These are phyloP conservation scores for Trichosporon asahii DNA, from an alignment of 1,284 basidiomycete species.

Conservation along the genomic window DNA sequence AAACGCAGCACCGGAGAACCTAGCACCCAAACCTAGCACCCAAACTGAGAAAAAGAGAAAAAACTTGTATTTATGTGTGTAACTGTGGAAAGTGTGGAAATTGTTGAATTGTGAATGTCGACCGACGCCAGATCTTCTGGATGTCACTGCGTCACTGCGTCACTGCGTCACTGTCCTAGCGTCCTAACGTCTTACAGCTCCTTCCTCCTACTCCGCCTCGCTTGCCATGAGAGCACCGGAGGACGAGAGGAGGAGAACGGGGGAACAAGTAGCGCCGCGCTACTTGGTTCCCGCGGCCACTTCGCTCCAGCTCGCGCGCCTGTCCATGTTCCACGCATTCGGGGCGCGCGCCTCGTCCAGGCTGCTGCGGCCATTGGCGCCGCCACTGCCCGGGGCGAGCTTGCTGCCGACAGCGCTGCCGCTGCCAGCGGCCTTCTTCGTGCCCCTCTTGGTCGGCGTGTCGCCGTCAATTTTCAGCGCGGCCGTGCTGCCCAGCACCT, in stretches of 20 bases:
- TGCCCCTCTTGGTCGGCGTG: background rate
- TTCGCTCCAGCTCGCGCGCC: slow-evolving; percentile 43
- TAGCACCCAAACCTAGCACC: background rate
- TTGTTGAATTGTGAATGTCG: too few relatives aligned
- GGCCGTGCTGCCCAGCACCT: slow-evolving; percentile 4
- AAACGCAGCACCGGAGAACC: background rate
- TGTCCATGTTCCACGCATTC: slow-evolving; percentile 29
- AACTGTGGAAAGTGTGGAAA: too few relatives aligned
- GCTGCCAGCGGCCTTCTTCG: background rate
- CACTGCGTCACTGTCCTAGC: slow-evolving; percentile 1
- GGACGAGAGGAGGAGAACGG: too few relatives aligned
- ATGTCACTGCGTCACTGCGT: too few relatives aligned
- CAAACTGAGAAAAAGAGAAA: background rate
- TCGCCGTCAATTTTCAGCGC: slow-evolving; percentile 1
- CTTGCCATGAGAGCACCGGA: too few relatives aligned
- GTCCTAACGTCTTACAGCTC: background rate
- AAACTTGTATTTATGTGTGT: too few relatives aligned
- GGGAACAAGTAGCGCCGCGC: too few relatives aligned
- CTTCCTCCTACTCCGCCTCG: too few relatives aligned
- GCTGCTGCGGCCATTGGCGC: slow-evolving; percentile 27
- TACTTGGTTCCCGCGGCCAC: slow-evolving; percentile 10
- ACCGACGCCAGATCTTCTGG: too few relatives aligned
- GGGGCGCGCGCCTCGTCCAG: slow-evolving; percentile 31
- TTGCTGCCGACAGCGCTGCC: background rate
- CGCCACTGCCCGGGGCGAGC: background rate